Evolutionary conservation across 163 green algal genomes (phyloP), one percentile per base, ranked within the genome.

Genomic region (Chlorella variabilis): DNA sequence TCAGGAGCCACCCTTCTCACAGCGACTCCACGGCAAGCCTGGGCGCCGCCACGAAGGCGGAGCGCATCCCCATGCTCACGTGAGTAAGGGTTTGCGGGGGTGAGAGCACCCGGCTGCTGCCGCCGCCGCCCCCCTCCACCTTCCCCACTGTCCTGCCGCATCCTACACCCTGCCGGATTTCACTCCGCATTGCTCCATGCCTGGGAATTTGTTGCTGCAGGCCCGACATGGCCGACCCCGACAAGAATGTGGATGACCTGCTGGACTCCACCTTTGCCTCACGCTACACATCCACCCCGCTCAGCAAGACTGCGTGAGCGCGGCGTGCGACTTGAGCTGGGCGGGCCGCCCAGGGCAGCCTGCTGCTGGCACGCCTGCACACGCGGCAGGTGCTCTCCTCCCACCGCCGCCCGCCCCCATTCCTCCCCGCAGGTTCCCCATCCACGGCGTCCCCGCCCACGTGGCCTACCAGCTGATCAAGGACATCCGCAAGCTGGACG

Each of bases 401-500:
- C 15, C 21, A 13, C 66, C 15, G 20, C 15, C 34, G 11, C 27
- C 20, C 11, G 15, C 49, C 71, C 27, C 80, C 80, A 33, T 70
- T 81, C 29, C 80, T 61, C 23, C 18, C 23, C 54, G 65, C 81
- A 89, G 82, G 34, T 75, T 92, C 27, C 84, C 89, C n/a, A n/a
- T 80, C 31, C 54, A 59, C 7, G 78, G 79, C 20, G 85, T 86
- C 33, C 89, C 89, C 1, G 71, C 87, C 11, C 58, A 84, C 20
- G 86, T 95, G 49, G 90, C 81, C 17, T 87, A 91, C 42, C 89
- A 81, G 69, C 62, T 93, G 34, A 92, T 95, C 77, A 87, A 76
- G 33, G 91, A 95, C 79, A 71, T 92, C 34, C 84, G 90, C 48
- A 84, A 88, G 76, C 84, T 95, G 59, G 92, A 95, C 75, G 63